Conservation (phyloP, 2,329 filamentous ascomycete species). For the Chalara sp. region DNA sequence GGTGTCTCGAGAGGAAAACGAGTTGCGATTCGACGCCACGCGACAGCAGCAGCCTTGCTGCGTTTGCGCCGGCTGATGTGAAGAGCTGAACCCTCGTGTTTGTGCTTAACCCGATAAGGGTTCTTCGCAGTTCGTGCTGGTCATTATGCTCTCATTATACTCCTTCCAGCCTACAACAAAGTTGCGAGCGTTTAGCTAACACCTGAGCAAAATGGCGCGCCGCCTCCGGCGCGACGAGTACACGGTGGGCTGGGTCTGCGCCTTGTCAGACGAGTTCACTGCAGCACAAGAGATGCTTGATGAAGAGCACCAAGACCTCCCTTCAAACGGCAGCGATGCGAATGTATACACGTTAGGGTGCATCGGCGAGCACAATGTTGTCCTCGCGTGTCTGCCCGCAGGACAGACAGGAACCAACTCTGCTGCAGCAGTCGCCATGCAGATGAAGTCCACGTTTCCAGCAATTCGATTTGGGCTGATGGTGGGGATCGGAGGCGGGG, state of each 20-base stretch:
- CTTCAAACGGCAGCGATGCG: constrained; percentile 8
- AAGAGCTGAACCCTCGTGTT: no score
- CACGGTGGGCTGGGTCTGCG: constrained; percentile 18
- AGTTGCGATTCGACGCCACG: no score
- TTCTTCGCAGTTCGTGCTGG: no score
- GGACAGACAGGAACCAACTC: constrained; percentile 28
- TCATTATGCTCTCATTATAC: no score
- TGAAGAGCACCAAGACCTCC: constrained; percentile 8
- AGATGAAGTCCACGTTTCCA: constrained; percentile 27
- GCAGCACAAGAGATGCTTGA: constrained; percentile 18
- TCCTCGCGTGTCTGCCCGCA: constrained; percentile 23
- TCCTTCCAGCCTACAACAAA: no score
- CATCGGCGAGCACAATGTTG: constrained; percentile 27
- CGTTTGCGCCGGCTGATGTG: no score
- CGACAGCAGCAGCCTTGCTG: no score
- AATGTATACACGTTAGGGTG: constrained; percentile 22
- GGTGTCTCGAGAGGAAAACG: no score
- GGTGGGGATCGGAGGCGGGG: constrained; percentile 33
- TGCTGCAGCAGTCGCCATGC: constrained; percentile 25
- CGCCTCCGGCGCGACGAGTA: constrained; percentile 14
- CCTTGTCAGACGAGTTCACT: constrained; percentile 12
- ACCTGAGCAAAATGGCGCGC: background rate
- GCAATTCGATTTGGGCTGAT: constrained; percentile 32
- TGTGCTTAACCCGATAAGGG: no score
- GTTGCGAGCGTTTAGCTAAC: no score